phyloP scores from a whole-genome alignment of 2,329 filamentous ascomycete species.

The Tympanopsis confertula region DNA sequence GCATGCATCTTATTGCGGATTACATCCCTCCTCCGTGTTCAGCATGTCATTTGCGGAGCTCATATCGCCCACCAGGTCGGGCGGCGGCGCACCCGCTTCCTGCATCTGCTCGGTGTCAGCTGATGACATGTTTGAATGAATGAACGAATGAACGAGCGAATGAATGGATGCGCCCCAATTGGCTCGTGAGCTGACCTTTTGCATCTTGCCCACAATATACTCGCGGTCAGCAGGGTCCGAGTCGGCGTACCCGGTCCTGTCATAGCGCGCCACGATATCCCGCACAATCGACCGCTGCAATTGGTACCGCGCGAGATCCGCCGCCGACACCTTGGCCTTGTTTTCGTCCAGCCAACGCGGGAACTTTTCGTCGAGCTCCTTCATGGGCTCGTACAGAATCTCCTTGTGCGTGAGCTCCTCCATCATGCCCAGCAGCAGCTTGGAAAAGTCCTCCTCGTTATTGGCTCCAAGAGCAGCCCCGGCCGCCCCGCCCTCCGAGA shows the following conservation, averaged over 20 bases:
- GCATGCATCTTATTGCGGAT: no score
- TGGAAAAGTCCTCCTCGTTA: conserved; percentile 77
- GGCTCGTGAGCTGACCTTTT: conserved; percentile 59
- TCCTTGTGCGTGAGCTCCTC: conserved; percentile 97
- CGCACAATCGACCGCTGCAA: conserved; percentile 68
- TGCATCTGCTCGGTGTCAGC: conserved; percentile 63
- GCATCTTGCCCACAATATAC: conserved; percentile 95
- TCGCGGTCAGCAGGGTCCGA: conserved; percentile 71
- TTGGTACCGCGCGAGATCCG: conserved; percentile 70
- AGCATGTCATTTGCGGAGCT: conserved; percentile 67
- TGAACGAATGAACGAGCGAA: no score
- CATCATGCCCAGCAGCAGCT: conserved; percentile 97
- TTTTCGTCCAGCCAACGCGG: conserved; percentile 80
- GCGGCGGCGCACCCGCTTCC: conserved; percentile 79
- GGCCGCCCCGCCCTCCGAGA: conserved; percentile 50
- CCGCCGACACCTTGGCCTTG: conserved; percentile 46
- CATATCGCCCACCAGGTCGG: conserved; percentile 85
- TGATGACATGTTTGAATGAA: conserved; percentile 4
- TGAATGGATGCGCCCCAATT: background rate
- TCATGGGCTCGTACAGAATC: conserved; percentile 97
- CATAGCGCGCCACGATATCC: conserved; percentile 83
- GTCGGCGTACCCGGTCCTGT: conserved; percentile 71
- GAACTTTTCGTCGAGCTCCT: conserved; percentile 87
- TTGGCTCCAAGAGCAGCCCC: conserved; percentile 39
- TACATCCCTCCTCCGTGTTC: conserved; percentile 48